Conservation (phyloP, 768 basidiomycete species). For the Daedaleopsis sinensis region DNA sequence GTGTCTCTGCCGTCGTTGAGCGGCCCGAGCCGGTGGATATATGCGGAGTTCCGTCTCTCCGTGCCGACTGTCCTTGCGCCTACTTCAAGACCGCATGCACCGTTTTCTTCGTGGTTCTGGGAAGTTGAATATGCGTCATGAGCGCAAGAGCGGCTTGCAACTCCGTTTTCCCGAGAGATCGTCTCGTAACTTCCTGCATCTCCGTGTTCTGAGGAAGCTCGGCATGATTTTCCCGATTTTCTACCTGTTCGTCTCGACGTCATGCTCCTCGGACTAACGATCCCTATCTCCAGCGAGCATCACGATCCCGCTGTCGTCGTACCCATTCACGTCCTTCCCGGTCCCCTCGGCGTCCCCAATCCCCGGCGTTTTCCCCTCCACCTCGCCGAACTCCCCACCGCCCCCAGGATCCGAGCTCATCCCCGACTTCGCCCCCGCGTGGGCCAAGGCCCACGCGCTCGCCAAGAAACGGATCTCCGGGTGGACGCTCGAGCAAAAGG, state of each 20-base stretch:
- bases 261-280: background rate
- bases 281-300: constrained; percentile 22
- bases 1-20: background rate
- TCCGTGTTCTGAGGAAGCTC: too few species aligned
- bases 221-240: background rate
- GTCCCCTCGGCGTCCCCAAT: constrained; percentile 58
- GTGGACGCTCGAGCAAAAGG: constrained; percentile 66
- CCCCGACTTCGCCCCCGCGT: constrained; percentile 44
- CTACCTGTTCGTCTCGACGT: background rate
- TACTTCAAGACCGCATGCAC: too few species aligned
- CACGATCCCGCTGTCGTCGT: constrained; percentile 42
- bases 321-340: constrained; percentile 62
- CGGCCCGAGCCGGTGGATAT: background rate
- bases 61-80: too few species aligned
- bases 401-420: constrained; percentile 40
- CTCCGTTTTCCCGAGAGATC: background rate
- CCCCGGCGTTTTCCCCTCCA: constrained; percentile 53
- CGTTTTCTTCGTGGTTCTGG: too few species aligned
- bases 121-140: background rate
- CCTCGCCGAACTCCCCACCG: constrained; percentile 61
- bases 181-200: background rate
- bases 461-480: constrained; percentile 41
- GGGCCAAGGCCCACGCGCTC: constrained; percentile 26
- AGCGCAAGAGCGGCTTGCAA: background rate
- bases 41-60: background rate